These are phyloP conservation scores for Colletotrichum kahawae DNA, from an alignment of 2,329 filamentous ascomycete genomes.

Conservation along the genomic window DNA sequence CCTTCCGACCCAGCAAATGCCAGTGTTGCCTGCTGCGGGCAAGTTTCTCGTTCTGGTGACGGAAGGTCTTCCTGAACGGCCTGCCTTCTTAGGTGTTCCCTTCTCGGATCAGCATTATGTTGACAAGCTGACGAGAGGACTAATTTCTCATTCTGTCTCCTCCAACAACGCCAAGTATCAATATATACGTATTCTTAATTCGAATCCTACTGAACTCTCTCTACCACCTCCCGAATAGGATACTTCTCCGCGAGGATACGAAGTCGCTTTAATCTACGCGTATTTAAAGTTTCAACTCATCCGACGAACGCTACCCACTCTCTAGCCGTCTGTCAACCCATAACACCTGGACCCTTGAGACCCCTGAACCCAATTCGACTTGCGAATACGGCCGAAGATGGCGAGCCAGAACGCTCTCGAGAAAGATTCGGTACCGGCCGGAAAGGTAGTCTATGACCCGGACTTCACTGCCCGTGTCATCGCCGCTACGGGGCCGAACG, in stretches of 20 bases:
- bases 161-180: background rate
- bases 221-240: background rate
- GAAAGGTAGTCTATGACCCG: conserved; percentile 28
- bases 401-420: background rate
- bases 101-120: background rate
- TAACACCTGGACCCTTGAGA: background rate
- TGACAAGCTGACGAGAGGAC: background rate
- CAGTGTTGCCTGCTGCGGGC: background rate
- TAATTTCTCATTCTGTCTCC: background rate
- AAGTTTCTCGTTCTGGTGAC: background rate
- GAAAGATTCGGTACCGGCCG: background rate
- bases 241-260: background rate
- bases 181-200: background rate
- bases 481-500: conserved; percentile 67
- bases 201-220: background rate
- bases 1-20: background rate
- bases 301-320: background rate
- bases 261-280: background rate
- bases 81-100: background rate
- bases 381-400: background rate
- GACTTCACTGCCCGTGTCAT: conserved; percentile 68
- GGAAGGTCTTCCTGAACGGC: background rate
- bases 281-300: background rate
- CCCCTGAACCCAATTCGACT: background rate
- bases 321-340: background rate